Base-by-base conservation (phyloP, 371 early-diverging fungal genomes). In the Lichtheimia corymbifera region DNA sequence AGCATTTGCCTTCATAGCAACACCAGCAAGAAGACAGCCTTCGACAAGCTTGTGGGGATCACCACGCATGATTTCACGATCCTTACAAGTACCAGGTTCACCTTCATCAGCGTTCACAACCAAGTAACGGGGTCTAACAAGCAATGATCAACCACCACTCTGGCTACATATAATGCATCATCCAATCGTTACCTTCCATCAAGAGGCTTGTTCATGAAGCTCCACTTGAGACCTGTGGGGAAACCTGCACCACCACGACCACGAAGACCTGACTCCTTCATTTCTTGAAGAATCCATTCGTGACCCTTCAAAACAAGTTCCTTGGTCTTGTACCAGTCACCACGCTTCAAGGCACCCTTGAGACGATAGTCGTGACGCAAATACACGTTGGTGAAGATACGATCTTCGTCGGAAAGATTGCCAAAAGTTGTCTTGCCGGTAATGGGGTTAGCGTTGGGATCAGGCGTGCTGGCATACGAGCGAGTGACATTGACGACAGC, bases 281-380 rank as follows among this genome's bases (percentile, higher is more conserved):
- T 91, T 84, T 98, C 96, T 72, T 94, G 89, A 64, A 98, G 82
- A 68, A 98, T 98, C 97, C 97, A 98, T 58, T 93, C 93, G 69
- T 93, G 88, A 47, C 98, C 98, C 81, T 98, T 98, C 55, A 92
- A 84, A 40, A 98, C 68, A 50, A 98, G 88, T 72, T 98, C 97
- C 83, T 98, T 98, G 59, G 98, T 98, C 83, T 96, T 96, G 88
- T 96, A 89, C 97, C 97, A 98, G 82, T 98, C 97, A 60, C 98
- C 97, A 64, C 97, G 91, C 80, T 91, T 89, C 73, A 88, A 59
- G 13, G 98, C 97, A 4, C 96, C 97, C 62, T 89, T 81, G 40
- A 98, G 84, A 24, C 87, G 78, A 68, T 82, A 97, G 75, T 98
- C 97, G 74, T 97, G 95, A 70, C 85, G 85, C 14, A 89, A 90